Evolutionary conservation across 176 grass and related monocot species (phyloP), one percentile per base, ranked within the genome.

Genomic region (Cymbopogon citratus): DNA sequence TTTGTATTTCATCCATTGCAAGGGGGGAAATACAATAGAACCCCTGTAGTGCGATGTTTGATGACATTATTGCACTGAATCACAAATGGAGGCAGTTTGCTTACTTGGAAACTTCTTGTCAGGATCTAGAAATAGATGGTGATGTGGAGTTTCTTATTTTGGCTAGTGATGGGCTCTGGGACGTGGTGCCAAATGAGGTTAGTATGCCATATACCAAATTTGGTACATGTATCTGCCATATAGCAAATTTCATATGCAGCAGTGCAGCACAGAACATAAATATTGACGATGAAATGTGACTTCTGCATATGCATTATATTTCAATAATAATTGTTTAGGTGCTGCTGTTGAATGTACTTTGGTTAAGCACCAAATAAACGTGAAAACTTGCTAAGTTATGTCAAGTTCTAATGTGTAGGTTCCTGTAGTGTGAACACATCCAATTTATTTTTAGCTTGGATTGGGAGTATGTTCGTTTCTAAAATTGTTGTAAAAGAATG

Each of bases 151-250:
- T 84, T 87, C 86, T 96, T n/a, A 96, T 96, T 87, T 88, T 96
- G 80, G 93, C 93, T 49, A 96, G 90, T 87, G 93, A 96, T 79
- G 93, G 90, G 29, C 80, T 96, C 70, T 96, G 93, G 93, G 93
- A 96, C 34, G 93, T 96, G 69, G 83, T 96, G 39, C 40, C 93
- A 81, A 96, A 96, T 82, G 80, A 96, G 90, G 90, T 92, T 78
- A 86, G 85, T 75, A 69, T 84, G 43, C 21, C 40, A 80, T 78
- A 28, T 38, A 24, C 70, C 52, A 49, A 66, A 67, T 56, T 83
- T 27, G 36, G 61, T 40, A 38, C 15, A 65, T 14, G n/a, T n/a
- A n/a, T n/a, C n/a, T n/a, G n/a, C n/a, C 77, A 36, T 51, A 38
- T 49, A 43, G 46, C 0, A 44, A 44, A 19, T 44, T 73, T 12